phyloP scores from a whole-genome alignment of 2,329 filamentous ascomycete species.

The Ophiocordyceps australis region DNA sequence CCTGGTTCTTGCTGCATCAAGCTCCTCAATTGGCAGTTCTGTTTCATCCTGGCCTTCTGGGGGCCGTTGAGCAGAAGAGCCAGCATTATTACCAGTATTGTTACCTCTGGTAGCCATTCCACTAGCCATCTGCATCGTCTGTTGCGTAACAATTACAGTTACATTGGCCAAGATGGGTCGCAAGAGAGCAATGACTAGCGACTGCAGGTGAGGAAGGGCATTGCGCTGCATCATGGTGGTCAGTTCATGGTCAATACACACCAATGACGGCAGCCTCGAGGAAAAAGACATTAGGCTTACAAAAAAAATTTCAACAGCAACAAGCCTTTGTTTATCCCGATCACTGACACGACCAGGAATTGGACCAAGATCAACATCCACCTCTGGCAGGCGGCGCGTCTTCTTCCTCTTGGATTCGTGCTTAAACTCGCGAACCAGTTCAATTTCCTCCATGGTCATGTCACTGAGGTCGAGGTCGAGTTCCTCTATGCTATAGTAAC shows the following conservation, averaged over 20 bases:
- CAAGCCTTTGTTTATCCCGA: constrained; percentile 44
- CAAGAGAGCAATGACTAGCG: constrained; percentile 78
- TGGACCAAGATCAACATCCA: constrained; percentile 26
- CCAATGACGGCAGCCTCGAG: too few relatives aligned
- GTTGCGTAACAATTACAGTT: constrained; percentile 57
- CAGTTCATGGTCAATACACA: too few relatives aligned
- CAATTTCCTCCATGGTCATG: constrained; percentile 19
- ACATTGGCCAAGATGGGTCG: constrained; percentile 80
- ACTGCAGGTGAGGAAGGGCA: constrained; percentile 74
- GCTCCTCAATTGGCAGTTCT: constrained; percentile 49
- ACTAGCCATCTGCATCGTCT: constrained; percentile 26
- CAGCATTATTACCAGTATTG: constrained; percentile 21
- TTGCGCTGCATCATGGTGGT: too few relatives aligned
- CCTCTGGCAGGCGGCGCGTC: constrained; percentile 6
- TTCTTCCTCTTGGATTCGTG: constrained; percentile 14
- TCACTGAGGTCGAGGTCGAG: constrained; percentile 28
- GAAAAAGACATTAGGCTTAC: constrained; percentile 42
- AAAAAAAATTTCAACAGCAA: constrained; percentile 69
- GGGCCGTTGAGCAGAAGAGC: constrained; percentile 11
- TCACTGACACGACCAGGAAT: constrained; percentile 25
- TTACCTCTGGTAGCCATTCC: constrained; percentile 20
- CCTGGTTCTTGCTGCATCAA: constrained; percentile 63
- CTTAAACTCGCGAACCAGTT: constrained; percentile 22
- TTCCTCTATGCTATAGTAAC: constrained; percentile 23
- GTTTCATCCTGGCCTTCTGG: constrained; percentile 14